Evolutionary conservation across 1,284 basidiomycete genomes (phyloP), one percentile per base, ranked within the genome.

Genomic region (Ceratobasidium sp.): DNA sequence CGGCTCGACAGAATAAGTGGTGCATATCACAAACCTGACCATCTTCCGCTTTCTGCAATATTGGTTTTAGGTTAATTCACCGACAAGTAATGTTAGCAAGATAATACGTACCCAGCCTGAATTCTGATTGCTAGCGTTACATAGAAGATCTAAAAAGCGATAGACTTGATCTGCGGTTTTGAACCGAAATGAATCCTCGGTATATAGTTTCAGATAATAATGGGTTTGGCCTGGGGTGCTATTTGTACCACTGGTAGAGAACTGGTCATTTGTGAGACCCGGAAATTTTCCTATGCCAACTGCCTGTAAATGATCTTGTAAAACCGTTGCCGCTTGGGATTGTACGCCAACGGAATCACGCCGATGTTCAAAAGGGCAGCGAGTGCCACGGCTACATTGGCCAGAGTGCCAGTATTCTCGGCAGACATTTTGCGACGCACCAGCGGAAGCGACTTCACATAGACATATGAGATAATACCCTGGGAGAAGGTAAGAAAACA

Each of bases 361-460:
- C 19, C 77, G 77, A 77, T 91, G 89, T 44, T 78, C 79, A 78
- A 80, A 89, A 15, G 76, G 83, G 79, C 89, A 91, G 0, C 80
- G 79, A 74, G 88, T 90, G 19, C 84, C 85, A 8, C 81, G 81
- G 9, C 78, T 82, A 79, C 90, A 91, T 48, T 78, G 79, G 2
- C 89, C 90, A 0, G 79, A 81, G 0, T 83, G 79, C 89, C 88
- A 91, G 79, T 81, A 91, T 78, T 82, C 86, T 24, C 79, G 81
- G 81, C 90, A 91, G 1, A 84, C 81, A 0, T 86, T 85, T n/a
- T n/a, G n/a, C n/a, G n/a, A n/a, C n/a, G n/a, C n/a, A 7, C 29
- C 11, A 17, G 36, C 8, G 41, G 45, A 44, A 11, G 33, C 24
- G 4, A 41, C 33, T 47, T n/a, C n/a, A n/a, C 6, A 41, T 11